Percentiles rank a stretch among this genome's conserved stretches.
phyloP scores from a whole-genome alignment of 768 basidiomycete species.

The Termitomyces sp. region DNA sequence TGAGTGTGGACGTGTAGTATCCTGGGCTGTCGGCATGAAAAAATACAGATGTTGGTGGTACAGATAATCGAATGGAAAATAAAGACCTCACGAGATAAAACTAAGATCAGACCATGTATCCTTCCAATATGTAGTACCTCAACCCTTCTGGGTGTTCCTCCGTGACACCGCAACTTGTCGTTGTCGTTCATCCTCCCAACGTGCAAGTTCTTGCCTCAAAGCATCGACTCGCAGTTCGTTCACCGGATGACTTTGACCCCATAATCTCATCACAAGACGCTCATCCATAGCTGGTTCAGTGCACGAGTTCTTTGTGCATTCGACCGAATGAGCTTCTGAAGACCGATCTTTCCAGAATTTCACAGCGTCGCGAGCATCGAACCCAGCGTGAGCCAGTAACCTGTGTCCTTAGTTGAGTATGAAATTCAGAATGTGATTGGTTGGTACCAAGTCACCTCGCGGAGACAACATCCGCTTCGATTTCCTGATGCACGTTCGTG shows the following conservation, averaged over 20 bases:
- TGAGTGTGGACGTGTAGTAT: not conserved
- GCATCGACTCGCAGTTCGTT: conserved; percentile 58
- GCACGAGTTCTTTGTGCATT: conserved; percentile 35
- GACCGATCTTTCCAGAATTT: conserved; percentile 76
- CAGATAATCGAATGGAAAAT: not conserved
- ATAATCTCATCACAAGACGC: conserved; percentile 39
- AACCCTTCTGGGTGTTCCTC: not conserved
- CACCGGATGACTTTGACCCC: conserved; percentile 65
- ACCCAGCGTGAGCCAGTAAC: conserved; percentile 89
- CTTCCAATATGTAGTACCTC: no score
- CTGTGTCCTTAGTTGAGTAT: conserved; percentile 32
- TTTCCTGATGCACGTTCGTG: conserved; percentile 79
- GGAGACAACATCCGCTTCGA: conserved; percentile 91
- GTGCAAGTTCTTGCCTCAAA: conserved; percentile 61
- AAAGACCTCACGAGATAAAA: not conserved
- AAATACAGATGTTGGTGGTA: not conserved
- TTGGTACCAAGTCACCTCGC: conserved; percentile 55
- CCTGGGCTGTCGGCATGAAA: no score
- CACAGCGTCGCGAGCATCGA: conserved; percentile 80
- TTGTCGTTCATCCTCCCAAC: conserved; percentile 63
- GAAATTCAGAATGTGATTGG: not conserved
- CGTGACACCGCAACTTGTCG: conserved; percentile 19
- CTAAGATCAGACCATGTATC: not conserved
- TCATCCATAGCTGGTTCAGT: conserved; percentile 10
- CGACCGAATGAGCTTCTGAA: conserved; percentile 31